Evolutionary conservation across 106 monocot species (phyloP).

Genomic region (Phalaenopsis aphrodite): DNA sequence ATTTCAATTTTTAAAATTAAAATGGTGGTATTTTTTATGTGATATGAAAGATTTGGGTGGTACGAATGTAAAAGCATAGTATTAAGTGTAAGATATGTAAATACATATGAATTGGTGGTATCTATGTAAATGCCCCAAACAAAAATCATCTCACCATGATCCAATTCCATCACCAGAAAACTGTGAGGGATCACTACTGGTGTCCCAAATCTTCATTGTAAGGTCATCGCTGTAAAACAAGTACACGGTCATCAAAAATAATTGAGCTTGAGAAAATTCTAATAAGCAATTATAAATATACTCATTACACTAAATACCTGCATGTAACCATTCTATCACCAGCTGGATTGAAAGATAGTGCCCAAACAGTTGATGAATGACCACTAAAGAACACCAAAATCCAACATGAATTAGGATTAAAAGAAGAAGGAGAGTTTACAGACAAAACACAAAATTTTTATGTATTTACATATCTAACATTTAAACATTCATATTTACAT

Average conservation of each 20-base stretch:
- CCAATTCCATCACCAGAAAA: constrained; percentile 15
- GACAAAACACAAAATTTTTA: too few species aligned
- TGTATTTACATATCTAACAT: too few species aligned
- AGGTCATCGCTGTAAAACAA: constrained; percentile 76
- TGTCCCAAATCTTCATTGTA: constrained; percentile 89
- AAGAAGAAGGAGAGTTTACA: background rate
- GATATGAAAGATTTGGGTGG: too few species aligned
- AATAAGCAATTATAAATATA: background rate
- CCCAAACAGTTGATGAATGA: constrained; percentile 95
- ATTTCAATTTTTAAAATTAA: too few species aligned
- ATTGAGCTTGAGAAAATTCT: background rate
- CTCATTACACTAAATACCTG: constrained; percentile 44
- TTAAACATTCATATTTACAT: too few species aligned
- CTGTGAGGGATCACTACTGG: constrained; percentile 32
- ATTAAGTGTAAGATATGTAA: too few species aligned
- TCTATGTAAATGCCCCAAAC: background rate
- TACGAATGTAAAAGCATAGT: too few species aligned
- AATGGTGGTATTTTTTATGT: too few species aligned
- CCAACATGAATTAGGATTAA: constrained; percentile 1
- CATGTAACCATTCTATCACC: constrained; percentile 90
- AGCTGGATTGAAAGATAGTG: constrained; percentile 51
- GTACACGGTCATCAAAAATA: background rate
- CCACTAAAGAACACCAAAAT: constrained; percentile 46
- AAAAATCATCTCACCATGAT: constrained; percentile 39
- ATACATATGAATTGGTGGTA: too few species aligned